These are phyloP conservation scores for Aureobasidium subglaciale DNA, from an alignment of 2,329 filamentous ascomycete species.

Conservation along the genomic window DNA sequence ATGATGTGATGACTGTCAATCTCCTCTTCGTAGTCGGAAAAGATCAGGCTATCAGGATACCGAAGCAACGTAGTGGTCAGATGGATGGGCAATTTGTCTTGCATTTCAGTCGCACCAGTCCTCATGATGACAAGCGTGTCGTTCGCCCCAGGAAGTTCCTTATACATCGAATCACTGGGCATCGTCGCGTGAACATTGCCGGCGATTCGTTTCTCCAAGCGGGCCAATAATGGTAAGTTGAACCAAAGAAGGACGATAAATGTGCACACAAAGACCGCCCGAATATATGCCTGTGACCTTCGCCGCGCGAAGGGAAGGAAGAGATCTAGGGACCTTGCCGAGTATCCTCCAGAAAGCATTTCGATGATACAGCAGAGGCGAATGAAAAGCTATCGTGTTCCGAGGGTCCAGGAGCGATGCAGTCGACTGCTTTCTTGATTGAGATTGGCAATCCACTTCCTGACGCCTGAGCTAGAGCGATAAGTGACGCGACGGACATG, in stretches of 20 bases:
- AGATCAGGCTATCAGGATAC: constrained; percentile 29
- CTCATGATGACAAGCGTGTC: constrained; percentile 48
- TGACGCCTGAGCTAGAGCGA: neutral
- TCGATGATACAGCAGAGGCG: neutral
- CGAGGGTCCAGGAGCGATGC: no score
- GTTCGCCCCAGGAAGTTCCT: constrained; percentile 29
- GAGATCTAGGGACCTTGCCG: neutral
- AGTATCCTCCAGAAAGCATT: neutral
- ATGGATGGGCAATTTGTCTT: constrained; percentile 25
- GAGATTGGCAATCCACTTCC: neutral
- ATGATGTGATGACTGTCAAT: constrained; percentile 29
- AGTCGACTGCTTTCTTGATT: neutral
- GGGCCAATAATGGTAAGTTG: neutral
- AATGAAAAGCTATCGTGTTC: neutral
- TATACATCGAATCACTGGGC: neutral
- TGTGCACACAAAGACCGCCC: neutral
- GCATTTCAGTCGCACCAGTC: constrained; percentile 28
- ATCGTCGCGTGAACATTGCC: neutral
- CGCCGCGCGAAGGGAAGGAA: neutral
- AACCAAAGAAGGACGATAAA: neutral
- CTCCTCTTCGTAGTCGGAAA: constrained; percentile 33
- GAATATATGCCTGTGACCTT: neutral
- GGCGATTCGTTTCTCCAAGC: neutral
- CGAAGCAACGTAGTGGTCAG: constrained; percentile 31
- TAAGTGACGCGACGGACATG: neutral